phyloP scores from a whole-genome alignment of 805 yeast species.

The Yamadazyma akitaensis region DNA sequence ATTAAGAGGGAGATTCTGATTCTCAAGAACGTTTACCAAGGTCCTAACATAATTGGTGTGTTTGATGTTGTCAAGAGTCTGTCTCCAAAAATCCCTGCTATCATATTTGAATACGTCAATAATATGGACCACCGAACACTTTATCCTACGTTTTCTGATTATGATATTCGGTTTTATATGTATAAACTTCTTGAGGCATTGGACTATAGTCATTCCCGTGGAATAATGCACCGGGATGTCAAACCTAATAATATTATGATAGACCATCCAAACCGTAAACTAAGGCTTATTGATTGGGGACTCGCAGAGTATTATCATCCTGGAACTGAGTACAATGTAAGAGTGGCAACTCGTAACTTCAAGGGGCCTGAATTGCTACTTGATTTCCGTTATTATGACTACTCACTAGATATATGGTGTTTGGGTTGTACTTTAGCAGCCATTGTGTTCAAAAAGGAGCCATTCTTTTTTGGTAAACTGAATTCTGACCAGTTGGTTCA shows the following conservation, averaged over 20 bases:
- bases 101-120: constrained; percentile 79
- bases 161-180: constrained; percentile 81
- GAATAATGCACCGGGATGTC: constrained; percentile 93
- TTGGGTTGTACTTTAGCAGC: constrained; percentile 92
- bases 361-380: constrained; percentile 92
- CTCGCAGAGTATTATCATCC: constrained; percentile 91
- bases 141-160: constrained; percentile 72
- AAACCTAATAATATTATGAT: constrained; percentile 97
- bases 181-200: constrained; percentile 76
- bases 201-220: constrained; percentile 90
- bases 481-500: constrained; percentile 90
- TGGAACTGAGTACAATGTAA: constrained; percentile 83
- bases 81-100: constrained; percentile 77
- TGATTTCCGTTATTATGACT: constrained; percentile 84
- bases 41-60: constrained; percentile 75
- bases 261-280: constrained; percentile 66
- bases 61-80: constrained; percentile 82
- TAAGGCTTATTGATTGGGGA: constrained; percentile 93
- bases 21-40: constrained; percentile 78
- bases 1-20: constrained; percentile 87
- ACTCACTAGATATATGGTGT: constrained; percentile 90
- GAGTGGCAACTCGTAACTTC: constrained; percentile 90
- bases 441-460: constrained; percentile 84
- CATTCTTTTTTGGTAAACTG: constrained; percentile 87
- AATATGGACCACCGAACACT: constrained; percentile 79